Evolutionary conservation across 169 alveolate species (phyloP).

Genomic region (Neospora caninum): DNA sequence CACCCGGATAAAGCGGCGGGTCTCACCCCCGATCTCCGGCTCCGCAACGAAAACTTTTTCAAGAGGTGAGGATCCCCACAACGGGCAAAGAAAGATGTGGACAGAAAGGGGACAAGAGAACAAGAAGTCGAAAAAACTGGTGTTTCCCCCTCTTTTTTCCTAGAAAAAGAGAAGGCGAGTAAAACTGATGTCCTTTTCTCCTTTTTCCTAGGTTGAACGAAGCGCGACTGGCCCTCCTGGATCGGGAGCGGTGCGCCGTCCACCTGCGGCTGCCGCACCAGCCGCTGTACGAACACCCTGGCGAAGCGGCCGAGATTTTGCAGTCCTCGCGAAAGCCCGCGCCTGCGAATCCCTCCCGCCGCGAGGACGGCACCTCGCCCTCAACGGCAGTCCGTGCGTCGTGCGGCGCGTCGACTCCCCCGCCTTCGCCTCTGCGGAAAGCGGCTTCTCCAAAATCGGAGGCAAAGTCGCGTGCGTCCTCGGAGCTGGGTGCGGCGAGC

Average conservation of each 20-base stretch:
- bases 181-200: no score
- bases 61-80: conserved; percentile 26
- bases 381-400: background rate
- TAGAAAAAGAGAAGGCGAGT: no score
- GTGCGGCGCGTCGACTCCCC: background rate
- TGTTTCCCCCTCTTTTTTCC: background rate
- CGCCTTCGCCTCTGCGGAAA: background rate
- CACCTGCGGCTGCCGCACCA: conserved; percentile 60
- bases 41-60: conserved; percentile 60
- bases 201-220: conserved; percentile 51
- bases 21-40: conserved; percentile 55
- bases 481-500: background rate
- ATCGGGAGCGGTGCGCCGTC: conserved; percentile 39
- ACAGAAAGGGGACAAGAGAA: background rate
- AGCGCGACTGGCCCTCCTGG: conserved; percentile 59
- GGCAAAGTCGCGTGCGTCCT: background rate
- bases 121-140: background rate
- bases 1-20: conserved; percentile 65
- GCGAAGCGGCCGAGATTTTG: conserved; percentile 7
- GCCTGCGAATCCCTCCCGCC: background rate
- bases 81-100: background rate
- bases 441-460: background rate
- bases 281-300: conserved; percentile 65
- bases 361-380: conserved; percentile 13
- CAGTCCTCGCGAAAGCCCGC: conserved; percentile 27